Evolutionary conservation across 352 stramenopile genomes (phyloP), one percentile per base, ranked within the genome.

Genomic region (Phytophthora cactorum): DNA sequence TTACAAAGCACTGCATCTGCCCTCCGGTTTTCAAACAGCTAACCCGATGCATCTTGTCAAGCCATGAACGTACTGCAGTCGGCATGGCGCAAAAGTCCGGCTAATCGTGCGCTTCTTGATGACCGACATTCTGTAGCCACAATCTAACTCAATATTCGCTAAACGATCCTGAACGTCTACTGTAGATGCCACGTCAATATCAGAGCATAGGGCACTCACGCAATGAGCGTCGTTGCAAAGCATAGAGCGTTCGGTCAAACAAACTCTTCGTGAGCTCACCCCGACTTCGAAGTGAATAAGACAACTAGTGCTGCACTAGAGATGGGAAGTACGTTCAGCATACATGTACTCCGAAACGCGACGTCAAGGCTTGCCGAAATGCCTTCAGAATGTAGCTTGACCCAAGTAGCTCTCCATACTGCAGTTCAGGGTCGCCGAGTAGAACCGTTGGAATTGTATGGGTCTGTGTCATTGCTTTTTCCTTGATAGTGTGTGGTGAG

Each of bases 341-440:
- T 22, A 22, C 22, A 22, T 22, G 22, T 10, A 41, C 15, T 45
- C 50, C 32, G 44, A 46, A 63, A 46, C 55, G 44, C 44, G n/a
- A 55, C 14, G 34, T 61, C 59, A 29, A 32, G 29, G 1, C 12
- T 38, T 27, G 15, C 15, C 41, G 3, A 47, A 31, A 44, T 43
- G 44, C 25, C 56, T 36, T 15, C 50, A 66, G 39, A 38, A 10
- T 22, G 41, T 15, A 29, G n/a, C 60, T 74, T 74, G 47, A 65
- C 54, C 28, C 49, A 73, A 7, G 44, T 5, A 51, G 38, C 66
- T 57, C 65, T 63, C 66, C 53, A 66, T 62, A 60, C 52, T 58
- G 32, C 32, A 27, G 2, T 52, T 8, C 36, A 50, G n/a, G 3
- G 11, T 12, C 11, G 29, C 22, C 11, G 46, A 44, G 34, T 7